phyloP scores from a whole-genome alignment of 2,329 filamentous ascomycete species.

The Kalmusia sp. region DNA sequence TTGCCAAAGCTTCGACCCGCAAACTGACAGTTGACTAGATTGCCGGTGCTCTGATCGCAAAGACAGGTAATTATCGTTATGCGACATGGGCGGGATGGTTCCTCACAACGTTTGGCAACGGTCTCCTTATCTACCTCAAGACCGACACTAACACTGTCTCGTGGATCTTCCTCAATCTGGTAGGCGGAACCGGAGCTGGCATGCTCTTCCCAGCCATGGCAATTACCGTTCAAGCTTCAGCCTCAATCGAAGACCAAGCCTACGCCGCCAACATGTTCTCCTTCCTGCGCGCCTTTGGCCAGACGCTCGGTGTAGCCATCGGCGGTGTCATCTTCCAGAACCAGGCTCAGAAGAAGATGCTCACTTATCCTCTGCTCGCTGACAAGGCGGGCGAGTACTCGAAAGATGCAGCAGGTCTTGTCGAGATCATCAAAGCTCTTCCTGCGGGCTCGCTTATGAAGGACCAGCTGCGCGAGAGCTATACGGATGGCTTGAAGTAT shows the following conservation, averaged over 20 bases:
- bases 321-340: conserved; percentile 76
- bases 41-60: conserved; percentile 62
- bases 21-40: conserved; percentile 26
- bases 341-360: conserved; percentile 60
- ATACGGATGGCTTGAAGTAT: conserved; percentile 61
- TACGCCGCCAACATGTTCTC: conserved; percentile 70
- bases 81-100: conserved; percentile 68
- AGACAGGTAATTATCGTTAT: conserved; percentile 67
- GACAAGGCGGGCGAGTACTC: conserved; percentile 58
- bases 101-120: conserved; percentile 64
- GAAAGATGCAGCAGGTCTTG: conserved; percentile 65
- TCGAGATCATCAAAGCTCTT: conserved; percentile 65
- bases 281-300: conserved; percentile 71
- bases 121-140: conserved; percentile 60
- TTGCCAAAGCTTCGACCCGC: no score
- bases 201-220: conserved; percentile 70
- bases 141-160: conserved; percentile 57
- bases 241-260: conserved; percentile 63
- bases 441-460: conserved; percentile 54
- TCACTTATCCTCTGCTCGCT: conserved; percentile 57
- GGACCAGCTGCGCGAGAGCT: conserved; percentile 51
- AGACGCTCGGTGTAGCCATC: conserved; percentile 70
- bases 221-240: conserved; percentile 69
- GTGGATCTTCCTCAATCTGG: conserved; percentile 68
- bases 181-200: conserved; percentile 67